A percentile compares a stretch with the other conserved stretches of the same genome.
phyloP scores from a whole-genome alignment of 2,329 filamentous ascomycete genomes.

The Neofusicoccum cordaticola region DNA sequence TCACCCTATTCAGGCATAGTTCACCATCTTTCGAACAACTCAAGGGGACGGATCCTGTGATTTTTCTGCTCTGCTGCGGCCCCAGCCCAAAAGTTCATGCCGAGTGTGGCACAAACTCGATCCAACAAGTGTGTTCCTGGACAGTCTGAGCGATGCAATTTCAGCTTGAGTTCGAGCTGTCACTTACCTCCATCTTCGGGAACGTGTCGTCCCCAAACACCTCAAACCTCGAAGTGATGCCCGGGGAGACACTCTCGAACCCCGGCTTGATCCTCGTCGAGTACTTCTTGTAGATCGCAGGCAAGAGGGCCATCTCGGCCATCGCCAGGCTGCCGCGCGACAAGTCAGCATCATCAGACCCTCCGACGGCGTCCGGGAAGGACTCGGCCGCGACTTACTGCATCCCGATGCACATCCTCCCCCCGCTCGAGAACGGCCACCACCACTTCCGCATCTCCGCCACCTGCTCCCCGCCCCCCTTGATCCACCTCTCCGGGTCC shows the following conservation, averaged over 20 bases:
- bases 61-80: no score
- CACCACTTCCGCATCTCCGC: constrained; percentile 36
- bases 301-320: constrained; percentile 50
- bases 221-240: constrained; percentile 43
- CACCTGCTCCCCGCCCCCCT: not conserved
- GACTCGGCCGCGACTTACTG: constrained; percentile 21
- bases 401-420: constrained; percentile 42
- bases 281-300: constrained; percentile 47
- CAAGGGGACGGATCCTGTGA: no score
- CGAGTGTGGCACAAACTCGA: not conserved
- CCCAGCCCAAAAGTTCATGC: no score
- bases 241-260: constrained; percentile 35
- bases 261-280: constrained; percentile 29
- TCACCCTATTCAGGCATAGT: no score
- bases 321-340: constrained; percentile 41
- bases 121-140: not conserved
- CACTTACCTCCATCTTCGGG: constrained; percentile 21
- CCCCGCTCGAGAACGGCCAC: constrained; percentile 42
- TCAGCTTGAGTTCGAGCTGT: no score
- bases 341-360: not conserved
- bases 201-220: constrained; percentile 38
- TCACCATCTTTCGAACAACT: no score
- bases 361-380: no score
- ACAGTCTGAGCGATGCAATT: not conserved
- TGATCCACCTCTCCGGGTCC: constrained; percentile 34